Conservation (phyloP, 208 protist genomes). For the Leishmania aethiopica region DNA sequence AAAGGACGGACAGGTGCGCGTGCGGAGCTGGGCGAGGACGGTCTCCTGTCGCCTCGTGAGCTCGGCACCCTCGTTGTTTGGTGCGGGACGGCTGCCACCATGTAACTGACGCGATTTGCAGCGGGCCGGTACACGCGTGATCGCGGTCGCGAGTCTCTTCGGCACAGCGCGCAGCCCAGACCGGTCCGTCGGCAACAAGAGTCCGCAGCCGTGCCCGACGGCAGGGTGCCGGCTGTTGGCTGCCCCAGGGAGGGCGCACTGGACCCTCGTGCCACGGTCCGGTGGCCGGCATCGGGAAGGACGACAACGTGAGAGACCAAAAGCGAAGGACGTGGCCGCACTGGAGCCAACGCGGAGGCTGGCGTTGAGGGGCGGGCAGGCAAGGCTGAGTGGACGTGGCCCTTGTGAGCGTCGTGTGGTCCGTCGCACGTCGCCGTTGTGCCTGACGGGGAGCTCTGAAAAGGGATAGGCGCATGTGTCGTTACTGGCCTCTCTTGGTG, state of each 20-base stretch:
- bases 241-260: not conserved
- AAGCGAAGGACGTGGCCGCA: too few species aligned
- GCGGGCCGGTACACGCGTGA: not conserved
- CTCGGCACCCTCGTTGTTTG: not conserved
- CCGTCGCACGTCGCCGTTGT: too few species aligned
- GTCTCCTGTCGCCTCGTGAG: not conserved
- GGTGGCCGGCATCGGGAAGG: too few species aligned
- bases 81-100: too few species aligned
- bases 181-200: not conserved
- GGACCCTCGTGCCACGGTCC: not conserved
- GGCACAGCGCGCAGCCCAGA: not conserved
- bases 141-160: not conserved
- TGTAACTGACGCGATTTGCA: not conserved
- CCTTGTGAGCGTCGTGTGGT: too few species aligned
- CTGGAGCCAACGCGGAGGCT: too few species aligned
- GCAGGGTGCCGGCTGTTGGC: not conserved
- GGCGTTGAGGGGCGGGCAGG: too few species aligned
- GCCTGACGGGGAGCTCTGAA: too few species aligned
- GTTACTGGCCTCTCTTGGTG: too few species aligned
- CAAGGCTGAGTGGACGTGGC: too few species aligned
- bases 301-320: too few species aligned
- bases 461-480: too few species aligned
- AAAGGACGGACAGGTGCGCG: not conserved
- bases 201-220: not conserved
- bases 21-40: not conserved